A percentile compares a stretch with the other conserved stretches of the same genome.
These are phyloP conservation scores for Digitaria exilis DNA, from an alignment of 202 grass and related monocot genomes.

Conservation along the genomic window DNA sequence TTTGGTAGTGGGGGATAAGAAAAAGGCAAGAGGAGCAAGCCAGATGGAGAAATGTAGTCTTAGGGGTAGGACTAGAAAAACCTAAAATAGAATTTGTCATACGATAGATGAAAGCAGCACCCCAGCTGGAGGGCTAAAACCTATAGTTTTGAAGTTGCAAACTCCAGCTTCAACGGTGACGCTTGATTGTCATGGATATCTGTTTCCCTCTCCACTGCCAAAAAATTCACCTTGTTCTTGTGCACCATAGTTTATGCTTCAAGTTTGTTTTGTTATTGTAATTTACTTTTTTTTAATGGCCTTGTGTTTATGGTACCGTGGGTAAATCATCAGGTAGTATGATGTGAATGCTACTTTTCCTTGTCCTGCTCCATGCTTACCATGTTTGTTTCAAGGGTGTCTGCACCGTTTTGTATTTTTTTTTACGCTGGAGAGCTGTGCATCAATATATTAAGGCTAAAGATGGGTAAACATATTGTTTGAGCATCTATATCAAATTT, in stretches of 20 bases:
- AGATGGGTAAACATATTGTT: too few relatives aligned
- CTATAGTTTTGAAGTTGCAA: too few relatives aligned
- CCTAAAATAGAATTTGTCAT: too few relatives aligned
- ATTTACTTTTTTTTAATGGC: neutral
- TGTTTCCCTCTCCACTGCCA: neutral
- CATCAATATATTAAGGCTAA: too few relatives aligned
- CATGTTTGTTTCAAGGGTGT: neutral
- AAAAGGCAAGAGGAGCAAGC: too few relatives aligned
- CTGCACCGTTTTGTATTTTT: neutral
- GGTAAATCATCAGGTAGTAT: neutral
- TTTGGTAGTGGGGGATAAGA: neutral
- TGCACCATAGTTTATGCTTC: constrained; percentile 1
- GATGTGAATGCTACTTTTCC: neutral
- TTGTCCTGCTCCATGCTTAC: constrained; percentile 1
- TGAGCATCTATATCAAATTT: neutral
- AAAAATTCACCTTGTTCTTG: constrained; percentile 3
- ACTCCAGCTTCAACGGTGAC: too few relatives aligned
- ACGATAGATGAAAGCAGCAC: too few relatives aligned
- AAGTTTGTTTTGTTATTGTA: constrained; percentile 8
- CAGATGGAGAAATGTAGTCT: too few relatives aligned
- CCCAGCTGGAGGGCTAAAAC: too few relatives aligned
- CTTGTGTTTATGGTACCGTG: neutral
- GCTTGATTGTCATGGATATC: constrained; percentile 10
- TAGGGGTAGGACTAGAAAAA: too few relatives aligned
- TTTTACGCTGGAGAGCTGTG: too few relatives aligned